Base-by-base conservation (phyloP, 495 filamentous ascomycete species). In the Penicillium dipodomyicola region DNA sequence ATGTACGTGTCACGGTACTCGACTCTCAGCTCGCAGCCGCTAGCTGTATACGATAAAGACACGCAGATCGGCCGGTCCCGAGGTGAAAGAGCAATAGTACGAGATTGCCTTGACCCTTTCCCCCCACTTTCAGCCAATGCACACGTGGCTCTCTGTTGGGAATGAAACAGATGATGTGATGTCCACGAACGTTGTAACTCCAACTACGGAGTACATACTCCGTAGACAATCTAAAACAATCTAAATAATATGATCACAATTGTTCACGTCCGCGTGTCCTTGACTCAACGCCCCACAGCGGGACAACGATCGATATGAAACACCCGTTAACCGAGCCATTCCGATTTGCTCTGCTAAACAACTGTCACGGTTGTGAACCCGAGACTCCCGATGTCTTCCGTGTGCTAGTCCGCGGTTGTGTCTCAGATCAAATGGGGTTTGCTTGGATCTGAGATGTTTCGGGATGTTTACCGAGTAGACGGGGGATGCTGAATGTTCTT, bases 251-350 rank as follows among this genome's bases (percentile, higher is more conserved):
- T 1, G 32, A 33, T 14, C 10, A 14, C 11, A 15, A 15, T 35
- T 35, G 35, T 39, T 39, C 20, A 25, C 32, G 12, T 39, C 20
- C 20, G 23, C 25, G 32, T 27, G 33, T n/a, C 47, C 29, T 35
- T 23, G 29, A 20, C 8, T 50, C 33, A 50, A 37, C 5, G 48
- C 55, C 65, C 65, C 65, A 68, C 65, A 66, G 59, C 63, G 65
- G 65, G 58, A 63, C 63, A 64, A 60, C 57, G 63, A 67, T 61
- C 61, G 54, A 55, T 54, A 64, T 63, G 58, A 66, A 66, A 66
- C 60, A 61, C 57, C 48, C 59, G 48, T 12, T 53, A 66, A 53
- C 65, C 65, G 65, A 68, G 60, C 9, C 51, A 46, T 66, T 68
- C 65, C 65, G 65, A 68, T 68, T 68, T 68, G 65, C 50, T 64